Conservation (phyloP, 371 early-diverging fungal species). For the Mortierella sp. region DNA sequence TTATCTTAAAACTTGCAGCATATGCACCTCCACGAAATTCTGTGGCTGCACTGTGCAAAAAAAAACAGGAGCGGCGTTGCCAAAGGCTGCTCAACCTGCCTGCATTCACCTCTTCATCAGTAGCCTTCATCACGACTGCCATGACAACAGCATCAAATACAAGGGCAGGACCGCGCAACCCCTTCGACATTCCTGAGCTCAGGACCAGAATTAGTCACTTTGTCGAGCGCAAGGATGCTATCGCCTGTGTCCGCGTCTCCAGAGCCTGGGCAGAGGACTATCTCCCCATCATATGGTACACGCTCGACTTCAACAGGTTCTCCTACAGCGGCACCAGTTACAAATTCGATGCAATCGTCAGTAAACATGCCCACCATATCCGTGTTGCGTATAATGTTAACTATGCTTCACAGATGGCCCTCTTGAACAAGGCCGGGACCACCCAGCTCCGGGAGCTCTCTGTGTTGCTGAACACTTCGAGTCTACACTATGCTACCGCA, state of each 20-base stretch:
- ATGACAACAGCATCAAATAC: not conserved
- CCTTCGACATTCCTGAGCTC: constrained; percentile 14
- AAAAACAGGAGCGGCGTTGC: no score
- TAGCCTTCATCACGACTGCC: not conserved
- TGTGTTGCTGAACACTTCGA: not conserved
- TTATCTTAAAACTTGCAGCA: no score
- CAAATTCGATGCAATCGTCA: not conserved
- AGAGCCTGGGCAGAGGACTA: constrained; percentile 16
- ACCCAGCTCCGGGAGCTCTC: not conserved
- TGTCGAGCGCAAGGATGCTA: constrained; percentile 14
- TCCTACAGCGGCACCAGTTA: not conserved
- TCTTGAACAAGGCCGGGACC: not conserved
- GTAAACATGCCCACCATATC: not conserved
- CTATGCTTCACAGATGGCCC: not conserved
- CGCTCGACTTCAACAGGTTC: constrained; percentile 16
- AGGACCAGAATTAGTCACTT: constrained; percentile 16
- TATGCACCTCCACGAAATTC: no score
- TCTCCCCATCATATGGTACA: constrained; percentile 17
- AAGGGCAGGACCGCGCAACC: constrained; percentile 1
- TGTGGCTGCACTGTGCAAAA: no score
- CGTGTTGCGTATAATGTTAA: constrained; percentile 5
- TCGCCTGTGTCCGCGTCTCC: constrained; percentile 19
- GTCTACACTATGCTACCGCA: not conserved
- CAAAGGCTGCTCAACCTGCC: not conserved
- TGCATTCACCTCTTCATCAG: not conserved